Evolutionary conservation across 495 filamentous ascomycete species (phyloP).

Genomic region (Talaromyces proteolyticus): DNA sequence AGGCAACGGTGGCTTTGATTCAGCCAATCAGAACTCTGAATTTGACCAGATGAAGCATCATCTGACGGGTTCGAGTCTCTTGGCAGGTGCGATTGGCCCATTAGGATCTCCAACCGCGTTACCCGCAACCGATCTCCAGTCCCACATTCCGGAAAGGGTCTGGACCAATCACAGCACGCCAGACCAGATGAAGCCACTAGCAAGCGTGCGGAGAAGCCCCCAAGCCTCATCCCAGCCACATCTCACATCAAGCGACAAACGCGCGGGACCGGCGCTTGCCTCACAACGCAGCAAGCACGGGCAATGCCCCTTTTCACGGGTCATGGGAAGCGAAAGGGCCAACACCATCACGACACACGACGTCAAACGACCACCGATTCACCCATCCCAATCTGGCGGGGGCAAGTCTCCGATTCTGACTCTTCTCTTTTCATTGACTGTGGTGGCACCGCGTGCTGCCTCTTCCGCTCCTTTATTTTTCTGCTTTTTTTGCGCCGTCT

Average conservation of each 20-base stretch:
- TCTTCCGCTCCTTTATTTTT: constrained; percentile 1
- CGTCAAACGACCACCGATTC: no score
- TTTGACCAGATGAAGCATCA: no score
- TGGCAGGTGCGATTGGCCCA: no score
- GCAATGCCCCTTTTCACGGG: constrained; percentile 2
- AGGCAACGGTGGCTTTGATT: not conserved
- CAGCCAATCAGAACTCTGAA: no score
- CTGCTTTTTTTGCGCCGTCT: not conserved
- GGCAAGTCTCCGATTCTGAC: constrained; percentile 4
- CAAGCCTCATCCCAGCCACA: not conserved
- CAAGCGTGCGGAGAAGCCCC: not conserved
- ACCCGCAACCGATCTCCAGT: not conserved
- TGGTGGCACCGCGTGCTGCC: constrained; percentile 2
- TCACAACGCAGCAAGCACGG: constrained; percentile 10
- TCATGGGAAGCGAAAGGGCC: not conserved
- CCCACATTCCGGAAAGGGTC: not conserved
- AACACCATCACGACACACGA: not conserved
- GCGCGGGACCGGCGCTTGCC: constrained; percentile 40
- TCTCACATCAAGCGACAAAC: constrained; percentile 17
- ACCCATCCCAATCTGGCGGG: not conserved
- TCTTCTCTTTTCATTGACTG: not conserved
- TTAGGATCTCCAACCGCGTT: no score
- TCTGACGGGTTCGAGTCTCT: no score
- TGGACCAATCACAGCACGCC: not conserved
- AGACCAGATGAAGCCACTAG: not conserved